Base-by-base conservation (phyloP, 2,329 filamentous ascomycete genomes). In the Talaromyces verruculosus region DNA sequence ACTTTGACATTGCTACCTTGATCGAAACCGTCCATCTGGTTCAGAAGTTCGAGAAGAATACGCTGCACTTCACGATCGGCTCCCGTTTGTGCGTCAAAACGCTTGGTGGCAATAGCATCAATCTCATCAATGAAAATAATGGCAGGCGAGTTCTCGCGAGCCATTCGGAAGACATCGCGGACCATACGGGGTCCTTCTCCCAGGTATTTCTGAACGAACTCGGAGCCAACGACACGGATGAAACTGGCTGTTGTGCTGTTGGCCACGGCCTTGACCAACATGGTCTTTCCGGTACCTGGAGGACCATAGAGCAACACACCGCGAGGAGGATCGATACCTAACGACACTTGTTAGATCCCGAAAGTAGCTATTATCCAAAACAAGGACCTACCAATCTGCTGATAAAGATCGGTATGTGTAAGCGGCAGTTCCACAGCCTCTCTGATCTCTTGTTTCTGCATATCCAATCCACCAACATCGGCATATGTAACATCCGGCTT, bases 91-190 rank as follows among this genome's bases (percentile, higher is more conserved):
- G 95, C 95, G 77, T 99, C 95, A 81, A 99, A 99, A 79, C 95
- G 94, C 84, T 99, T 99, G 47, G 95, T 99, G 68, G 95, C 95
- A 74, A 99, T 98, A 69, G 95, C 95, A 77, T 99, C 95, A 72
- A 99, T 97, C 80, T 99, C 95, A 77, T 99, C 95, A 77, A 99
- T 99, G 85, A 99, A 99, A 81, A 99, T 99, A 79, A 99, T 99
- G 67, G 93, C 91, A 0, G 95, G 95, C 0, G 93, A 94, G 83
- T 99, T 99, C 84, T 99, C 95, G 69, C 95, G 90, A 43, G 95
- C 95, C 95, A 99, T 99, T 69, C 95, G 88, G 87, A 99, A 99
- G 47, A 99, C 95, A 78, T 99, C 95, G 75, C 95, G 92, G 63
- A 99, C 95, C 95, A 99, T 99, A 71, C 95, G 92, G 63, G 95